Base-by-base conservation (phyloP, 768 basidiomycete genomes). In the Guyanaporus albipodus region DNA sequence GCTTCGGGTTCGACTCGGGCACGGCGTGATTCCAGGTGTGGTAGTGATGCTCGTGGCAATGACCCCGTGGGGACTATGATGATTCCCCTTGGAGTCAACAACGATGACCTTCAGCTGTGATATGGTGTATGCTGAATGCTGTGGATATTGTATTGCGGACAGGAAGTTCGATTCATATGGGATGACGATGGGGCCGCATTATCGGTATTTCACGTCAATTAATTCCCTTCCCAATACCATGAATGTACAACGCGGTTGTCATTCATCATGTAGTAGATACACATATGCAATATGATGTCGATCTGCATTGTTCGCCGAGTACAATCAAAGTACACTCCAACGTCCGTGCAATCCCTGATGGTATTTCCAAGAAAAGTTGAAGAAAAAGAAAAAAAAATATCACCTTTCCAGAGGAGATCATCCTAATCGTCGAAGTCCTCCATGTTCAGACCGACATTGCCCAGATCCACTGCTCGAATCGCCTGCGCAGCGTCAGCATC, bases 371-470 rank as follows among this genome's bases (percentile, higher is more conserved):
- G 23, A 19, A 29, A 29, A 37, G 4, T 14, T 6, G 15, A 10
- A 15, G n/a, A 11, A 28, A 19, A 19, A 1, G 14, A n/a, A 27
- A 42, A 21, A 33, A n/a, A n/a, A n/a, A n/a, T n/a, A n/a, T n/a
- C n/a, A n/a, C n/a, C n/a, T n/a, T n/a, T n/a, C n/a, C n/a, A n/a
- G n/a, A 17, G 11, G 29, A 29, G 34, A 7, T 29, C 28, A 10
- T 6, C 10, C 28, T 14, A 63, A 31, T 61, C 56, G 24, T 55
- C 65, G 31, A 67, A 65, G 7, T 57, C 63, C 1, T 65, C 60
- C 54, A 63, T 44, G 52, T 46, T 51, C 4, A 67, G 41, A 34
- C 41, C 32, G 12, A 26, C 28, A 3, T 6, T 22, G 4, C 37
- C 48, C 22, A 67, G 51, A 32, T 66, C 46, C 8, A 66, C 59